Percentiles rank a stretch among this genome's conserved stretches.
These are phyloP conservation scores for Epichloe scottii DNA, from an alignment of 2,329 filamentous ascomycete species.

Conservation along the genomic window DNA sequence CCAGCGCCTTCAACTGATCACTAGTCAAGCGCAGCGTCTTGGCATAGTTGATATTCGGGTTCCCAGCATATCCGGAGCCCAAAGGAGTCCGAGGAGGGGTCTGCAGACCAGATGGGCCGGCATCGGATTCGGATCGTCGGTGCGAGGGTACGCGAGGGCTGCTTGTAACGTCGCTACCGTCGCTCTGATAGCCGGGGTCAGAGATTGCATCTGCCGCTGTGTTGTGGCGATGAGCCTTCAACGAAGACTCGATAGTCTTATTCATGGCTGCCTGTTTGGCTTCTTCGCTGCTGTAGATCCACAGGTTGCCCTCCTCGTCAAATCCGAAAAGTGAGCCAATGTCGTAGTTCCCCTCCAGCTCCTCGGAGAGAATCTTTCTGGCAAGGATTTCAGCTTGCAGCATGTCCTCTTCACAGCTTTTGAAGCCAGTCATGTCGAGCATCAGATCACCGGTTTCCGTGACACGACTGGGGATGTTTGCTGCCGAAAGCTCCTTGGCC, in stretches of 20 bases:
- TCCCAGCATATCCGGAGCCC: slow-evolving; percentile 48
- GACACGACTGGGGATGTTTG: slow-evolving; percentile 87
- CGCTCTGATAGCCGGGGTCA: slow-evolving; percentile 91
- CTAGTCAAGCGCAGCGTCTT: slow-evolving; percentile 93
- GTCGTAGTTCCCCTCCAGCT: slow-evolving; percentile 89
- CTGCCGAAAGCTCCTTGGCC: slow-evolving; percentile 75
- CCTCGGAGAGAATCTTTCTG: slow-evolving; percentile 81
- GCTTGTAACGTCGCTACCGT: slow-evolving; percentile 53
- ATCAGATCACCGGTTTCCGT: slow-evolving; percentile 89
- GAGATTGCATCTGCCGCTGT: slow-evolving; percentile 69
- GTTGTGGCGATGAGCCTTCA: slow-evolving; percentile 33
- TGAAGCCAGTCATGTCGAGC: slow-evolving; percentile 96
- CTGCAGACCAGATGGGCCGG: slow-evolving; percentile 39
- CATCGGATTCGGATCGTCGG: slow-evolving; percentile 55
- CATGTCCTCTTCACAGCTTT: slow-evolving; percentile 84
- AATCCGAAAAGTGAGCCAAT: slow-evolving; percentile 91
- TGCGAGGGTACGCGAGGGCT: slow-evolving; percentile 36
- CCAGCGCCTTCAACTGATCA: slow-evolving; percentile 79
- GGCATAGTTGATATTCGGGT: slow-evolving; percentile 78
- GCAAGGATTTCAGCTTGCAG: slow-evolving; percentile 87
- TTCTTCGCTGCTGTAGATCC: slow-evolving; percentile 98
- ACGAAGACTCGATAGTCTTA: slow-evolving; percentile 39
- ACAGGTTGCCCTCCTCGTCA: slow-evolving; percentile 92
- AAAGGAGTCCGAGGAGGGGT: slow-evolving; percentile 61
- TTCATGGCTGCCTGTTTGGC: slow-evolving; percentile 81